phyloP scores from a whole-genome alignment of 2,329 filamentous ascomycete genomes.

The Teratosphaeria destructans region DNA sequence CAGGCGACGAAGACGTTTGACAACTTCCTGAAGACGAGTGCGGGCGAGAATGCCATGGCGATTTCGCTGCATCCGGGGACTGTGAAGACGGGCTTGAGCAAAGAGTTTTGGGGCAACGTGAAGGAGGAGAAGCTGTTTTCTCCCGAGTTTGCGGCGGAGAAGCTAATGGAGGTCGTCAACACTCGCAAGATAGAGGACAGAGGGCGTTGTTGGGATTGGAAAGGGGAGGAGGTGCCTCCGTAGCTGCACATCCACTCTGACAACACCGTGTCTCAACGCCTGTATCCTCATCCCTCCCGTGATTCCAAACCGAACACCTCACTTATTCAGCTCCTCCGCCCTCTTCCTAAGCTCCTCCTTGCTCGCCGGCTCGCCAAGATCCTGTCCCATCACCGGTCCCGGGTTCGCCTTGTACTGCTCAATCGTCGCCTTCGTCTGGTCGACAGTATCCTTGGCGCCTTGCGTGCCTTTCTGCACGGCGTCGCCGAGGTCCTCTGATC shows the following conservation, averaged over 20 bases:
- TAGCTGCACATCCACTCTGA: conserved; percentile 22
- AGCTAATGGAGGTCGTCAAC: conserved; percentile 50
- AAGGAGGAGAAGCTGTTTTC: conserved; percentile 54
- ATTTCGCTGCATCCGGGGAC: conserved; percentile 71
- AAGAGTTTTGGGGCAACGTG: conserved; percentile 60
- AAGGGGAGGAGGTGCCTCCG: conserved; percentile 51
- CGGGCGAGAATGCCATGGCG: conserved; percentile 53
- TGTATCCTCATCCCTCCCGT: background rate
- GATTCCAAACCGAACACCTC: background rate
- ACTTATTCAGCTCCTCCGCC: conserved; percentile 40
- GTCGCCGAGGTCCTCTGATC: background rate
- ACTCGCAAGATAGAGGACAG: conserved; percentile 40
- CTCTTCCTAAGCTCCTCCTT: conserved; percentile 42
- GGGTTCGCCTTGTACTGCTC: conserved; percentile 32
- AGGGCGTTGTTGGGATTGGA: conserved; percentile 61
- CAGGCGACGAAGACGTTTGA: conserved; percentile 63
- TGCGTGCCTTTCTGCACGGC: background rate
- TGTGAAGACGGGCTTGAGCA: conserved; percentile 63
- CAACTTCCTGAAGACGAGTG: conserved; percentile 48
- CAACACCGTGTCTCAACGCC: background rate
- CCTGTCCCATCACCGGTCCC: conserved; percentile 36
- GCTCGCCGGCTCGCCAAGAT: conserved; percentile 34
- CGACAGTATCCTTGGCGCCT: background rate
- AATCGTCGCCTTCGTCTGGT: background rate
- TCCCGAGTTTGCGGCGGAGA: conserved; percentile 55